A percentile compares a stretch with the other conserved stretches of the same genome.
These are phyloP conservation scores for Ogataea haglerorum DNA, from an alignment of 805 yeast genomes.

Conservation along the genomic window DNA sequence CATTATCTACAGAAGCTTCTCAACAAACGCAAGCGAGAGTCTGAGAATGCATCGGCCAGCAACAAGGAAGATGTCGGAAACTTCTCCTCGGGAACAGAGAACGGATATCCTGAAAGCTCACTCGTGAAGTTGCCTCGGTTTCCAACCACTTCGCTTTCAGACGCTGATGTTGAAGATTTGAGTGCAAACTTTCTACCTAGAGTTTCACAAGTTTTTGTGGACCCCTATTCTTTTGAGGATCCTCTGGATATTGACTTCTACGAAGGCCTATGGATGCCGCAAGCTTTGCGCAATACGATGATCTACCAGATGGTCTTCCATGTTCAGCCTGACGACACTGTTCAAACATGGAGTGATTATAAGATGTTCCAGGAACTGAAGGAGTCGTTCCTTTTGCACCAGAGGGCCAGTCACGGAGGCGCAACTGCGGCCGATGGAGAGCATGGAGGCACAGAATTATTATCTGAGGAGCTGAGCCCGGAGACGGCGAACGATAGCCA, in stretches of 20 bases:
- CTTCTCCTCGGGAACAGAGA: slow-evolving; percentile 12
- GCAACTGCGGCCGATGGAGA: background rate
- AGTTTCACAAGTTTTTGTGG: slow-evolving; percentile 49
- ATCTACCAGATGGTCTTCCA: slow-evolving; percentile 84
- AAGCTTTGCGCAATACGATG: slow-evolving; percentile 79
- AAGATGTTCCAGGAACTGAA: slow-evolving; percentile 62
- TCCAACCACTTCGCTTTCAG: slow-evolving; percentile 38
- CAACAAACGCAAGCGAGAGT: slow-evolving; percentile 35
- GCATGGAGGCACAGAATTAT: background rate
- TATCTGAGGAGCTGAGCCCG: background rate
- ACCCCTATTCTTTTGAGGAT: slow-evolving; percentile 86
- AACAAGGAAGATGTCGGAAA: slow-evolving; percentile 5
- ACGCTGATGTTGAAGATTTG: slow-evolving; percentile 41
- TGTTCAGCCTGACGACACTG: slow-evolving; percentile 91
- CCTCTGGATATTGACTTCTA: slow-evolving; percentile 80
- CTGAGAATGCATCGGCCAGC: background rate
- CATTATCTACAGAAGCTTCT: slow-evolving; percentile 67
- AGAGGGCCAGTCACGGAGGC: slow-evolving; percentile 16
- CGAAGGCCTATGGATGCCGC: slow-evolving; percentile 80
- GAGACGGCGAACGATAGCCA: background rate
- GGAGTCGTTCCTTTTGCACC: slow-evolving; percentile 47
- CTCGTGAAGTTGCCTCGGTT: slow-evolving; percentile 24
- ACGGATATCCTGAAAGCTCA: slow-evolving; percentile 28
- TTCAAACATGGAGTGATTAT: slow-evolving; percentile 87
- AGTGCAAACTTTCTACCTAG: slow-evolving; percentile 34